Evolutionary conservation across 441 rosid genomes (phyloP), one percentile per base, ranked within the genome.

Genomic region (Euphorbia corollata): DNA sequence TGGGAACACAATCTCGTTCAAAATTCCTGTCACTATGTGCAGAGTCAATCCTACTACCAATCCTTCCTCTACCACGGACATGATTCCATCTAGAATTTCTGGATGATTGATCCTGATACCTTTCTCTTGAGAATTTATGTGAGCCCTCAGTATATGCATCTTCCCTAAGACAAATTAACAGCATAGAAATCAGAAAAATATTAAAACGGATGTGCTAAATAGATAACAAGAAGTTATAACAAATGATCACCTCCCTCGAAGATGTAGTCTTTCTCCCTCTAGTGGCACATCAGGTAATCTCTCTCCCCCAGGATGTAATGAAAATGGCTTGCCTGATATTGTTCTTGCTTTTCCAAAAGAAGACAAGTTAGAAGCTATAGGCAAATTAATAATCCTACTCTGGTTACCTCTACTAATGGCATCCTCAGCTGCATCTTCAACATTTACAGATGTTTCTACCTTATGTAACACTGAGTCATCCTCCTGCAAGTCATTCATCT

Each of bases 181-280:
- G 51, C 59, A 67, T 8, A 43, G 43, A 53, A 60, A 15, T n/a
- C 63, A 74, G 61, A 67, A 51, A 43, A 62, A 41, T n/a, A 10
- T 15, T 71, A 61, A 20, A 65, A 11, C 8, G 13, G 6, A 32
- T 47, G 64, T 18, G 43, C 7, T 32, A 64, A 38, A 62, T 24
- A 30, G 59, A 10, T 39, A 64, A 54, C 13, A 47, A 55, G 48
- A 34, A 82, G 69, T 23, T 41, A 60, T 64, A 71, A 69, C 65
- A 65, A 77, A 73, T 79, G 75, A 79, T 88, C 87, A 92, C 96
- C 98, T 85, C 85, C 85, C 91, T 88, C 84, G 86, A 70, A 68
- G 75, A 66, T 73, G 75, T 64, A 80, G 70, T 71, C 74, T 82
- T 57, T 80, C 84, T 50, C 77, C 80, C 63, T 82, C 93, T 68